Base-by-base conservation (phyloP, 2,329 filamentous ascomycete genomes). In the Fusarium beomiforme region DNA sequence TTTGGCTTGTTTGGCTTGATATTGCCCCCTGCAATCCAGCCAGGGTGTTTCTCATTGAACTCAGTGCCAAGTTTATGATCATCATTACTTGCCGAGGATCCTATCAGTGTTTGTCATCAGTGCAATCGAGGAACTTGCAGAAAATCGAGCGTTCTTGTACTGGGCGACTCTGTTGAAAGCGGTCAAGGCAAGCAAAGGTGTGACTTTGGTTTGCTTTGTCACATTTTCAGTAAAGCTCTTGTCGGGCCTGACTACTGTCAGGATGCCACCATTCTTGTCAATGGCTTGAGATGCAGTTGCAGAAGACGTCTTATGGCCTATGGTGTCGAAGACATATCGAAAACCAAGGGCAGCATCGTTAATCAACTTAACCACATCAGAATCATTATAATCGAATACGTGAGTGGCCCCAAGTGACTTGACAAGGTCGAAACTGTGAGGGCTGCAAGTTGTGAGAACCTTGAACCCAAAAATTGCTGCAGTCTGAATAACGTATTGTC, bases 131-230 rank as follows among this genome's bases (percentile, higher is more conserved):
- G 9, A 8, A 78, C 79, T 72, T 61, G 83, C 82, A 8, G 80
- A 78, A 78, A 78, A 84, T 37, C 74, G 68, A 34, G 81, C 79
- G 0, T 74, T 62, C 3, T 77, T 76, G 64, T 83, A 84, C 5
- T 70, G 51, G 50, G 82, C 79, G 8, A 83, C 79, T 57, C 82
- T 82, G 33, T 82, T 59, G 46, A 85, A 85, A 2, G 78, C 79
- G 5, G 80, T 83, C 80, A 80, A 83, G 1, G 85, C 81, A n/a
- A 84, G 69, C 7, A 85, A 81, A 70, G 83, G 80, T 0, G 78
- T 82, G 4, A 85, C 79, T 23, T 76, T 77, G 6, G 79, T 79
- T 6, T 75, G 69, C 21, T 74, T 63, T 0, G 75, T 67, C 1
- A 83, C 80, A 36, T 78, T 67, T 26, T 81, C 78, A 0, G 81